phyloP scores from a whole-genome alignment of 192 early-diverging fungal species.

The Umbelopsis ramanniana region DNA sequence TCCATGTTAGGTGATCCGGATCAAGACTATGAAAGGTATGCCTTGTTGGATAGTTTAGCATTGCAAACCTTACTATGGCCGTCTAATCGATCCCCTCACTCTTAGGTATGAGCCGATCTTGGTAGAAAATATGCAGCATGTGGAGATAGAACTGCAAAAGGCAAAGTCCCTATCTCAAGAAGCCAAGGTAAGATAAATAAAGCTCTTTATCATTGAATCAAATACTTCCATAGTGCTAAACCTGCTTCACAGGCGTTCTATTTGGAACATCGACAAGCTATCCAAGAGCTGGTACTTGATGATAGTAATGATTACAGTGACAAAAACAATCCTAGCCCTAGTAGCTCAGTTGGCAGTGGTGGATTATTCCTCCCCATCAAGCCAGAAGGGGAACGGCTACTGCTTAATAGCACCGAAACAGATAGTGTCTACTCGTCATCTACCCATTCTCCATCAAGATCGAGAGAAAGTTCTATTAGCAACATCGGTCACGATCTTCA shows the following conservation, averaged over 20 bases:
- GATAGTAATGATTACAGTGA: not conserved
- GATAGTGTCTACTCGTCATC: not conserved
- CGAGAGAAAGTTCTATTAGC: not conserved
- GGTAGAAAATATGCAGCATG: not conserved
- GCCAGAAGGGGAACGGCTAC: not conserved
- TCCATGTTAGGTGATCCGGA: conserved; percentile 22
- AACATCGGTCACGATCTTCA: not conserved
- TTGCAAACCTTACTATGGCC: not conserved
- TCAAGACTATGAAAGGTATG: conserved; percentile 22
- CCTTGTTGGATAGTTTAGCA: not conserved
- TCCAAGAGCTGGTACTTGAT: conserved; percentile 8
- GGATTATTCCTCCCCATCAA: not conserved
- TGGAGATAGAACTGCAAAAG: not conserved
- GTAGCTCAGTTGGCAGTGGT: not conserved
- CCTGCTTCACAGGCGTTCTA: not conserved
- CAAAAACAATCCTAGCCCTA: not conserved
- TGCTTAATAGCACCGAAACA: not conserved
- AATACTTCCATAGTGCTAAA: not conserved
- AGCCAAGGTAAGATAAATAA: not conserved
- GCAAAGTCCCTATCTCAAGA: conserved; percentile 4
- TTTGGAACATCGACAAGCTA: not conserved
- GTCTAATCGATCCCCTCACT: not conserved
- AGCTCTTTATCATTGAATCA: too few relatives aligned
- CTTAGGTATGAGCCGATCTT: not conserved
- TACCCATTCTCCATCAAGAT: not conserved